phyloP scores from a whole-genome alignment of 108 stramenopile genomes.

The Skeletonema tropicum region DNA sequence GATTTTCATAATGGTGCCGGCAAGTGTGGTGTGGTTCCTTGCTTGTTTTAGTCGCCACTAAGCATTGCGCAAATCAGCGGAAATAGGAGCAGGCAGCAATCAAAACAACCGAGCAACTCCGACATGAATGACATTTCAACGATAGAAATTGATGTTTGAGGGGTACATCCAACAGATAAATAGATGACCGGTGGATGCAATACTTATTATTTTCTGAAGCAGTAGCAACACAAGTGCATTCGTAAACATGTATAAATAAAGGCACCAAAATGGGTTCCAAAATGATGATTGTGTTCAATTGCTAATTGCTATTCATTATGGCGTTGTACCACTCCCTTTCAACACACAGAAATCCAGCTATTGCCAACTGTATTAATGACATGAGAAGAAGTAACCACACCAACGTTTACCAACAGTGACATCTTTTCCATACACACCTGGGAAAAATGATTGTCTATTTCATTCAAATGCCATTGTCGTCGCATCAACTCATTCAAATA shows the following conservation, averaged over 20 bases:
- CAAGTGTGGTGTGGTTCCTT: conserved; percentile 12
- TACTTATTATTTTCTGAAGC: no score
- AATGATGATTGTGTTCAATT: neutral
- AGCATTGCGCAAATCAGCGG: neutral
- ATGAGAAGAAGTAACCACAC: neutral
- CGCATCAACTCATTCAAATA: neutral
- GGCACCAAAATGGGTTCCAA: neutral
- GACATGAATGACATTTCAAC: neutral
- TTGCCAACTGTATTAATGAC: neutral
- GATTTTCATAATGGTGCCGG: conserved; percentile 16
- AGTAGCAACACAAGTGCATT: neutral
- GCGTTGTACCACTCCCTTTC: neutral
- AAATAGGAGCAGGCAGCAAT: no score
- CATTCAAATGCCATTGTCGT: neutral
- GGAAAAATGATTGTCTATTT: neutral
- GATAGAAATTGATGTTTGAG: neutral
- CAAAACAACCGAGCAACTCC: neutral
- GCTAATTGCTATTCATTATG: neutral
- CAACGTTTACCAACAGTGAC: neutral
- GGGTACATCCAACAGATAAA: neutral
- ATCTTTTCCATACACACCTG: neutral
- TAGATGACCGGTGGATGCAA: no score
- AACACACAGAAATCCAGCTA: conserved; percentile 1
- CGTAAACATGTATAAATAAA: neutral
- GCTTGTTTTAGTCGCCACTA: neutral